Evolutionary conservation across 352 stramenopile species (phyloP).

Genomic region (Globisporangium carolinianum): DNA sequence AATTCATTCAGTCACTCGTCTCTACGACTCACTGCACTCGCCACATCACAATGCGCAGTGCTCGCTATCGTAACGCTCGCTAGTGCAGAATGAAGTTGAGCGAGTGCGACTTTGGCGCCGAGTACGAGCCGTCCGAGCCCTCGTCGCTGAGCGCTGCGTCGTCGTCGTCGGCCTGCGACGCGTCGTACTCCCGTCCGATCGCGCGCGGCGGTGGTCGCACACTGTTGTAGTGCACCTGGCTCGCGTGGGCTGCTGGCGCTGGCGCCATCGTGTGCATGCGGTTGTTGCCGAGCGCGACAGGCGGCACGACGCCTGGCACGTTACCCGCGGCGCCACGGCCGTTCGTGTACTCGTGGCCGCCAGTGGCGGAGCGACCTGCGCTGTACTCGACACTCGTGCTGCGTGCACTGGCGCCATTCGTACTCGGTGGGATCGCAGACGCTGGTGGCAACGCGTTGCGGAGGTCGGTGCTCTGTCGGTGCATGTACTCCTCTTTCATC

Average conservation of each 20-base stretch:
- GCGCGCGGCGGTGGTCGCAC: neutral
- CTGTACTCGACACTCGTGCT: slow-evolving; percentile 2
- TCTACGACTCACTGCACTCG: no score
- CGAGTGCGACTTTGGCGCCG: slow-evolving; percentile 63
- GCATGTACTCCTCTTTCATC: slow-evolving; percentile 77
- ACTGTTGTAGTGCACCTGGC: slow-evolving; percentile 1
- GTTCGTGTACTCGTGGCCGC: slow-evolving; percentile 2
- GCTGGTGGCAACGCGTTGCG: slow-evolving; percentile 13
- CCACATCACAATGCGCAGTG: no score
- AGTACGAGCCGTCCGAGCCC: slow-evolving; percentile 52
- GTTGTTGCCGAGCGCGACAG: slow-evolving; percentile 6
- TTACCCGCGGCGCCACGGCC: neutral
- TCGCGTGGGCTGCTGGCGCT: neutral
- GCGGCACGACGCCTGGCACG: neutral
- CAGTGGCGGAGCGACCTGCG: neutral
- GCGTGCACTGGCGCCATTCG: neutral
- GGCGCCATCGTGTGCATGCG: slow-evolving; percentile 5
- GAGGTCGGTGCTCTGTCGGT: slow-evolving; percentile 32
- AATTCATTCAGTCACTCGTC: no score
- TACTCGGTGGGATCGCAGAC: no score
- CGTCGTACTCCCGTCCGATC: slow-evolving; percentile 18
- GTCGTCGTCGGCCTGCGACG: slow-evolving; percentile 10
- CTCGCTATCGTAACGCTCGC: neutral
- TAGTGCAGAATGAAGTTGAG: slow-evolving; percentile 83
- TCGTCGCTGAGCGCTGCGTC: slow-evolving; percentile 34